Conservation (phyloP, 768 basidiomycete species). For the Royoungia palumana region DNA sequence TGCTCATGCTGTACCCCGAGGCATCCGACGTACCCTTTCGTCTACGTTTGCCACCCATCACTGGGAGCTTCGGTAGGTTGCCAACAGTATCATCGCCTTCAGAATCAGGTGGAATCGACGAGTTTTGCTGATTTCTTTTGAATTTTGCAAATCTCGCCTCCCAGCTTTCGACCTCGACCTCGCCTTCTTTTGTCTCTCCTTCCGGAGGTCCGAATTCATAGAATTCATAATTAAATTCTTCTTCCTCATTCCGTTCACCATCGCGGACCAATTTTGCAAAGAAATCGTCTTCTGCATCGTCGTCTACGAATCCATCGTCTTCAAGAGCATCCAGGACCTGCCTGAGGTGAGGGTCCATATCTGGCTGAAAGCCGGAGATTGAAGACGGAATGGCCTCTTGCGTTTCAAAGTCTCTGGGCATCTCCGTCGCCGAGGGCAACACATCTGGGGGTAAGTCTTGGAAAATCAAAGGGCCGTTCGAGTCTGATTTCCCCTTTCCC, state of each 20-base stretch:
- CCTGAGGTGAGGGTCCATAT: constrained; percentile 93
- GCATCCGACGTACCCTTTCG: constrained; percentile 77
- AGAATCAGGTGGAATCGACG: constrained; percentile 35
- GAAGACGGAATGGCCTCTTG: constrained; percentile 78
- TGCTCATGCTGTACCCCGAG: constrained; percentile 96
- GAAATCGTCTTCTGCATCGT: constrained; percentile 69
- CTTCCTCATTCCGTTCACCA: constrained; percentile 63
- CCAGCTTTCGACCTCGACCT: constrained; percentile 50
- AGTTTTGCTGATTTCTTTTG: constrained; percentile 48
- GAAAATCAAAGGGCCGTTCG: constrained; percentile 38
- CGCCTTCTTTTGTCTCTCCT: constrained; percentile 20
- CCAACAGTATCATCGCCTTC: constrained; percentile 83
- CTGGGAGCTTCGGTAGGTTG: constrained; percentile 69
- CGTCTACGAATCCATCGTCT: constrained; percentile 92
- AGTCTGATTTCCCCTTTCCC: constrained; percentile 38
- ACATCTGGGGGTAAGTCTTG: constrained; percentile 65
- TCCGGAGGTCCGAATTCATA: constrained; percentile 41
- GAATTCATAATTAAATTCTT: constrained; percentile 66
- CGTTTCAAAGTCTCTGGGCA: constrained; percentile 71
- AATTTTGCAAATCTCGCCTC: constrained; percentile 79
- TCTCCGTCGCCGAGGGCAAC: constrained; percentile 68
- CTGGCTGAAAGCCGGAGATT: constrained; percentile 86
- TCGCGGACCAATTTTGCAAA: constrained; percentile 68
- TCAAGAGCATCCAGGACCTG: constrained; percentile 93
- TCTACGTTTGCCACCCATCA: constrained; percentile 73